phyloP scores from a whole-genome alignment of 352 stramenopile genomes.

The Phytophthora vignae region DNA sequence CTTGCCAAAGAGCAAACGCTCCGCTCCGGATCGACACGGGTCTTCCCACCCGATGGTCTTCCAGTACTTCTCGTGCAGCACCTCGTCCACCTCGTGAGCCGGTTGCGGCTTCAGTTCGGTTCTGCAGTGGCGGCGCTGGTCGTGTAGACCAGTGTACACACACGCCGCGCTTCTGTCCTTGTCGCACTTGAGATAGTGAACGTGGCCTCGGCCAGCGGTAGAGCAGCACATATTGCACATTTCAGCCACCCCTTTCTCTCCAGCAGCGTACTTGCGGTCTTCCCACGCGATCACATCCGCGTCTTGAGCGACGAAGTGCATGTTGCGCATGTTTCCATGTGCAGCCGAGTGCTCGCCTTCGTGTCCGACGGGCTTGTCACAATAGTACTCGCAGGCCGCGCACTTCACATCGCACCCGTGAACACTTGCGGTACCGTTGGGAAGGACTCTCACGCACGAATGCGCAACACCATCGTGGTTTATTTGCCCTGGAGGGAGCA shows the following conservation, averaged over 20 bases:
- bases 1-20: conserved; percentile 41
- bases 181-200: conserved; percentile 54
- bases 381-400: conserved; percentile 53
- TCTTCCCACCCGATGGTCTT: conserved; percentile 62
- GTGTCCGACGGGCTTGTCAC: conserved; percentile 48
- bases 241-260: conserved; percentile 51
- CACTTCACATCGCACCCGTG: conserved; percentile 46
- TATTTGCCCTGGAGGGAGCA: conserved; percentile 25
- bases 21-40: conserved; percentile 39
- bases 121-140: conserved; percentile 50
- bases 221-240: conserved; percentile 67
- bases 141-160: conserved; percentile 35
- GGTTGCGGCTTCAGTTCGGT: conserved; percentile 29
- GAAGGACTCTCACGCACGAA: conserved; percentile 34
- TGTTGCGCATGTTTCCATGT: conserved; percentile 64
- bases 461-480: conserved; percentile 29
- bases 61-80: conserved; percentile 58
- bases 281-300: conserved; percentile 29
- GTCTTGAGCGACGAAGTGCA: conserved; percentile 47
- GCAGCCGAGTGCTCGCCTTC: conserved; percentile 41
- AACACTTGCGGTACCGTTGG: conserved; percentile 20
- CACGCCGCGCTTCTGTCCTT: conserved; percentile 24
- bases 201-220: conserved; percentile 48
- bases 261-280: conserved; percentile 35
- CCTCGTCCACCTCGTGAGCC: conserved; percentile 42